Evolutionary conservation across 1,139 yeast genomes (phyloP), one percentile per base, ranked within the genome.

Genomic region (Pichia sp.): DNA sequence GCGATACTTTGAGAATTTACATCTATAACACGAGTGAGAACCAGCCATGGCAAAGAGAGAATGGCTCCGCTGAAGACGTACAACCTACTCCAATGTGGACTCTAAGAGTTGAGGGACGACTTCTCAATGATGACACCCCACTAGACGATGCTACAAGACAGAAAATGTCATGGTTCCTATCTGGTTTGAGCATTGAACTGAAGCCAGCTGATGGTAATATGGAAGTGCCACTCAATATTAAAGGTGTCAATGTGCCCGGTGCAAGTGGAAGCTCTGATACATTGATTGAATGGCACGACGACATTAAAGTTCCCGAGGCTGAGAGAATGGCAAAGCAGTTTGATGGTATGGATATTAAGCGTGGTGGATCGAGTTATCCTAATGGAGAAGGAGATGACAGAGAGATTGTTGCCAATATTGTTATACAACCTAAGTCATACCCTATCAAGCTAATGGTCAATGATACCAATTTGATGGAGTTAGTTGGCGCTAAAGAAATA

Each of bases 261-360:
- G 34, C 37, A 18, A 34, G 37, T 17, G 56, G 56, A 12, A 41
- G 52, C 16, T 40, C 45, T 29, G 42, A 56, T 12, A 45, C 49
- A 29, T 58, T 78, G 12, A 70, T 80, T 22, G 87, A 80, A 53
- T 80, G 87, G 87, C 85, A 77, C 52, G 80, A 74, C 43, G 62
- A 59, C 30, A 68, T 64, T 45, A 69, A 72, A 28, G 62, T 62
- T 30, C 62, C 63, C 5, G 62, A 57, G 23, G 68, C 67, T 0
- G 80, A 74, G 39, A 47, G 56, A 33, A 45, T 45, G 31, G 47
- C 51, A 28, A 56, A 52, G 37, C 69, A 61, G 41, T 87, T 91
- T 54, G 97, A 93, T 58, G 97, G 94, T 2, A 62, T 91, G 44
- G 96, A 88, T 55, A 73, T 91, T 37, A 82, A 82, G 52, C 74